These are phyloP conservation scores for Colletotrichum tropicicola DNA, from an alignment of 2,329 filamentous ascomycete species.

Conservation along the genomic window DNA sequence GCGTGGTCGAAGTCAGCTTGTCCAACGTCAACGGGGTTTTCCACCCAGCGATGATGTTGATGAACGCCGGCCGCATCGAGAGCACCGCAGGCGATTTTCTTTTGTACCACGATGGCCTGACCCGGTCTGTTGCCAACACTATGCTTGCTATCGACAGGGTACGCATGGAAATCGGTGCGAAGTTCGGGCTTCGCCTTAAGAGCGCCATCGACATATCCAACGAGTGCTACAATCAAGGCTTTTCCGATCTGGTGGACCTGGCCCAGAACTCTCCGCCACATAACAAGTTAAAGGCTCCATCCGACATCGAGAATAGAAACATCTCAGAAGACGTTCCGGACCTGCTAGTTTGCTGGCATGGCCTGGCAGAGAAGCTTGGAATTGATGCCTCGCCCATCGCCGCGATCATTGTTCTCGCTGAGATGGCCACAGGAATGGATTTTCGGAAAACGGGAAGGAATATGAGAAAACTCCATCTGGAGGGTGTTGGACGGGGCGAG, in stretches of 20 bases:
- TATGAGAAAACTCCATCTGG: not conserved
- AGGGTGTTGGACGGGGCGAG: not conserved
- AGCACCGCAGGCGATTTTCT: conserved; percentile 1
- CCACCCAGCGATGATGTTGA: conserved; percentile 18
- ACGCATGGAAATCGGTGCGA: not conserved
- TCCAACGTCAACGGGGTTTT: conserved; percentile 23
- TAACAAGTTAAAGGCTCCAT: conserved; percentile 10
- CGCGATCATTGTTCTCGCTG: conserved; percentile 11
- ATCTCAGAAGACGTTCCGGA: conserved; percentile 13
- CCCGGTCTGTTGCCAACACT: conserved; percentile 10
- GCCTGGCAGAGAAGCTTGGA: conserved; percentile 2
- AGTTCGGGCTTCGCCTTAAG: not conserved
- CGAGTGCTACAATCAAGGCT: conserved; percentile 9
- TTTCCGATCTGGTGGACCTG: conserved; percentile 10
- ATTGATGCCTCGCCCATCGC: conserved; percentile 15
- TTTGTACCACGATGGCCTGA: conserved; percentile 11
- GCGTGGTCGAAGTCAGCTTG: conserved; percentile 13
- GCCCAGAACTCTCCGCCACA: conserved; percentile 11
- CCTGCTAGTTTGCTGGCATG: conserved; percentile 7
- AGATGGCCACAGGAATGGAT: conserved; percentile 4
- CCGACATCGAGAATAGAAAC: conserved; percentile 9
- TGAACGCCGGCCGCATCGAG: conserved; percentile 19
- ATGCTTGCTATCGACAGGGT: conserved; percentile 11
- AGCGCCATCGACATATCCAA: conserved; percentile 19
- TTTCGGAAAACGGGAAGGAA: conserved; percentile 3